Percentiles rank a stretch among this genome's conserved stretches.
Conservation (phyloP, 75 land plant genomes). For the Selaginella moellendorffii region DNA sequence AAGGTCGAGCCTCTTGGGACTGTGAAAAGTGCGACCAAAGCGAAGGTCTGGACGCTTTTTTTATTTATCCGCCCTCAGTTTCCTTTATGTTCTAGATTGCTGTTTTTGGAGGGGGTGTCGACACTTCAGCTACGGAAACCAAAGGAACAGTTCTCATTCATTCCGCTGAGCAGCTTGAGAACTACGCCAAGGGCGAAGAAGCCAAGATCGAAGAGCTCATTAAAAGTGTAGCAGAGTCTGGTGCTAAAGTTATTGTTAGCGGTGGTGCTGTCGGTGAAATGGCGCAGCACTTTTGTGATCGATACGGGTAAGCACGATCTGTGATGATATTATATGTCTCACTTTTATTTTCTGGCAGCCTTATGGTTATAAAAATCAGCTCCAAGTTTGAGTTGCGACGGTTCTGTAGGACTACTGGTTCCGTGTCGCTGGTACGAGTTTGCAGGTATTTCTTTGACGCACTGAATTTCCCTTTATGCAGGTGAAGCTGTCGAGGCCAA, state of each 20-base stretch:
- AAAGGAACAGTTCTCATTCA: slow-evolving; percentile 96
- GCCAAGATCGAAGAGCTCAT: slow-evolving; percentile 94
- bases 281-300: slow-evolving; percentile 98
- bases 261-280: slow-evolving; percentile 95
- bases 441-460: background rate
- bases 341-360: slow-evolving; percentile 24
- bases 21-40: slow-evolving; percentile 63
- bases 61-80: background rate
- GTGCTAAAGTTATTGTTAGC: slow-evolving; percentile 95
- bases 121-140: slow-evolving; percentile 97
- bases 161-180: slow-evolving; percentile 86
- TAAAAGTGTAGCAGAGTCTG: slow-evolving; percentile 85
- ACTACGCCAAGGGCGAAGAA: slow-evolving; percentile 92
- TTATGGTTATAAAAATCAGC: slow-evolving; percentile 93
- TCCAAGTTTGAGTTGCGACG: slow-evolving; percentile 93
- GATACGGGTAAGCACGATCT: slow-evolving; percentile 57
- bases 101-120: slow-evolving; percentile 89
- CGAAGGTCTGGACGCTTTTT: slow-evolving; percentile 39
- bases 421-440: slow-evolving; percentile 58
- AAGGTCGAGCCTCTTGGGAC: slow-evolving; percentile 75
- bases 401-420: slow-evolving; percentile 90
- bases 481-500: slow-evolving; percentile 75
- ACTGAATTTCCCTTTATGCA: slow-evolving; percentile 20
- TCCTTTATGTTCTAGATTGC: slow-evolving; percentile 40
- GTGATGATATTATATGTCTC: background rate